Evolutionary conservation across 768 basidiomycete genomes (phyloP), one percentile per base, ranked within the genome.

Genomic region (Terana coerulea): DNA sequence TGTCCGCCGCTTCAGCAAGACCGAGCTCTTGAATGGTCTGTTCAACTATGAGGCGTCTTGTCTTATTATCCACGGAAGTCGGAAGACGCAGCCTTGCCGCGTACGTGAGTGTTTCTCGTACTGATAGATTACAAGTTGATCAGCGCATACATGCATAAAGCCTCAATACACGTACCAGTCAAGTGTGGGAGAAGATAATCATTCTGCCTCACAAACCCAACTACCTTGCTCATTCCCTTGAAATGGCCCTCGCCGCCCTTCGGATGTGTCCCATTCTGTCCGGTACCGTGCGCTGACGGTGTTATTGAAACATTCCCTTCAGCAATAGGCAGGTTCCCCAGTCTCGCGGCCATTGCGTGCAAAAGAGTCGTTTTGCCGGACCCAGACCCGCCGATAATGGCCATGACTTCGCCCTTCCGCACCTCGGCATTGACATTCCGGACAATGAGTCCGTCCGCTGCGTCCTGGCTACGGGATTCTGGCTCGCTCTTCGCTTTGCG

Each of bases 121-220:
- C 52, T 53, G 39, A 14, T 14, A 31, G 15, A 3, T 6, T 5
- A 22, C 19, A 33, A 37, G 24, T 5, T n/a, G 10, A 41, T 15
- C 19, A 29, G 29, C 12, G 37, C 5, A 5, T 22, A n/a, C n/a
- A 40, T 15, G 39, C 15, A n/a, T 22, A 5, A 7, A 21, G 6
- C 5, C 10, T 22, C 19, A 5, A 7, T 19, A 25, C 14, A 41
- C 49, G 26, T 22, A 49, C 50, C 55, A 12, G 56, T 58, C 9
- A 75, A 58, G 59, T 69, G 65, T 1, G 72, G 70, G 5, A 73
- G 61, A 26, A 75, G 51, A 47, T 62, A 70, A 55, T 75, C 73
- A 48, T 66, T 58, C 54, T 74, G 72, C 31, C 70, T 53, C 1
- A 75, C 73, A 52, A 72, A 74, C 1, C 73, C 73, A 28, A 74